phyloP scores from a whole-genome alignment of 192 early-diverging fungal genomes.

The Podila clonocystis region DNA sequence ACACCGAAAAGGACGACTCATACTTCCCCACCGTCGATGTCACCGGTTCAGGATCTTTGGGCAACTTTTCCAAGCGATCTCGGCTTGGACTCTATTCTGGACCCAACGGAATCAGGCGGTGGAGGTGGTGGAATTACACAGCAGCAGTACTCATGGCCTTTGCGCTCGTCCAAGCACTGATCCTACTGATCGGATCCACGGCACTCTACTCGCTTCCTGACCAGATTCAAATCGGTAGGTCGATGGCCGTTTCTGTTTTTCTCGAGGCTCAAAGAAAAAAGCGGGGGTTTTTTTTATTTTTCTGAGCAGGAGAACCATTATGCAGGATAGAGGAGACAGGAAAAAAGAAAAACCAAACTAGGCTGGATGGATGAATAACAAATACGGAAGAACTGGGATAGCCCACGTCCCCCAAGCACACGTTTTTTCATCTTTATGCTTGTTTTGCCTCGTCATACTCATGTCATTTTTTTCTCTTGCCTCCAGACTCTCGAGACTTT shows the following conservation, averaged over 20 bases:
- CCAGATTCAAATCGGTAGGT: conserved; percentile 55
- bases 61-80: conserved; percentile 24
- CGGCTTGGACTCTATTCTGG: conserved; percentile 15
- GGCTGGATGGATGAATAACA: not conserved
- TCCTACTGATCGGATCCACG: conserved; percentile 43
- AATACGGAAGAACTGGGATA: too few relatives aligned
- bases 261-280: not conserved
- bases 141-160: conserved; percentile 32
- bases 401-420: too few relatives aligned
- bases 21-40: conserved; percentile 29
- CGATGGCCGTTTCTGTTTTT: not conserved
- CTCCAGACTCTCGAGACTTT: conserved; percentile 56
- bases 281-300: too few relatives aligned
- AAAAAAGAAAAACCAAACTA: too few relatives aligned
- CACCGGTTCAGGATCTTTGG: conserved; percentile 23
- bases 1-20: conserved; percentile 9
- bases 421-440: too few relatives aligned
- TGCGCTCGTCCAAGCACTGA: conserved; percentile 36
- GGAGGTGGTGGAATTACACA: conserved; percentile 53
- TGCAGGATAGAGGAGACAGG: too few relatives aligned
- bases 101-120: conserved; percentile 13
- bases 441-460: too few relatives aligned
- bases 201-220: conserved; percentile 39
- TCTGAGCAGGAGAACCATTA: too few relatives aligned
- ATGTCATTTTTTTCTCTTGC: too few relatives aligned